Percentiles rank a stretch among this genome's conserved stretches.
phyloP scores from a whole-genome alignment of 2,329 filamentous ascomycete genomes.

The Penicillium sp. region DNA sequence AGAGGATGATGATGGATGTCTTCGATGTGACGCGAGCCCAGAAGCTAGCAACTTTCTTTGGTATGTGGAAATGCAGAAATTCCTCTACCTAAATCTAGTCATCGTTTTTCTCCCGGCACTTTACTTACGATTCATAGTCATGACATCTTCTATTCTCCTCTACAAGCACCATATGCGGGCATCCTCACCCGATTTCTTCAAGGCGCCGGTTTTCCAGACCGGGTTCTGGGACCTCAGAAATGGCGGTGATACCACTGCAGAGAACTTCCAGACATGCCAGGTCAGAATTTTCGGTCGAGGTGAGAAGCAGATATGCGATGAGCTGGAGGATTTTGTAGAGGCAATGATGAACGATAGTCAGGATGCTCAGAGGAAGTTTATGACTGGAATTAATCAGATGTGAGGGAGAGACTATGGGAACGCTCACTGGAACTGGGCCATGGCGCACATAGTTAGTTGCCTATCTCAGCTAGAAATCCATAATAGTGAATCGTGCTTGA shows the following conservation, averaged over 20 bases:
- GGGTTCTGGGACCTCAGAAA: conserved; percentile 10
- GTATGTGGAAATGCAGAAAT: not conserved
- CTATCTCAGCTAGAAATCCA: not conserved
- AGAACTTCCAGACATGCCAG: not conserved
- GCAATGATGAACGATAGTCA: not conserved
- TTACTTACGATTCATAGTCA: not conserved
- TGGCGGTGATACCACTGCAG: not conserved
- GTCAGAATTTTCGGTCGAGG: not conserved
- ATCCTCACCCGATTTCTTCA: not conserved
- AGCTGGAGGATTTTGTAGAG: conserved; percentile 8
- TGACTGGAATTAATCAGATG: not conserved
- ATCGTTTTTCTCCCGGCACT: not conserved
- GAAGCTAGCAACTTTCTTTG: conserved; percentile 3
- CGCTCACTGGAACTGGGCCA: not conserved
- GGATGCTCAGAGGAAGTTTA: conserved; percentile 5
- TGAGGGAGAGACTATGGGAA: not conserved
- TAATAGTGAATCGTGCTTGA: not conserved
- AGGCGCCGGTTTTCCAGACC: not conserved
- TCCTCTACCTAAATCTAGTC: not conserved
- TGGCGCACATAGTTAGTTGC: not conserved
- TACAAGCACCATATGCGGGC: not conserved
- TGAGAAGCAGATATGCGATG: conserved; percentile 7
- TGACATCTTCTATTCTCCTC: conserved; percentile 5
- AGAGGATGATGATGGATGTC: conserved; percentile 7
- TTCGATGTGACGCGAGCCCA: not conserved